Evolutionary conservation across 768 basidiomycete species (phyloP), one percentile per base, ranked within the genome.

Genomic region (Mycena kentingensis): DNA sequence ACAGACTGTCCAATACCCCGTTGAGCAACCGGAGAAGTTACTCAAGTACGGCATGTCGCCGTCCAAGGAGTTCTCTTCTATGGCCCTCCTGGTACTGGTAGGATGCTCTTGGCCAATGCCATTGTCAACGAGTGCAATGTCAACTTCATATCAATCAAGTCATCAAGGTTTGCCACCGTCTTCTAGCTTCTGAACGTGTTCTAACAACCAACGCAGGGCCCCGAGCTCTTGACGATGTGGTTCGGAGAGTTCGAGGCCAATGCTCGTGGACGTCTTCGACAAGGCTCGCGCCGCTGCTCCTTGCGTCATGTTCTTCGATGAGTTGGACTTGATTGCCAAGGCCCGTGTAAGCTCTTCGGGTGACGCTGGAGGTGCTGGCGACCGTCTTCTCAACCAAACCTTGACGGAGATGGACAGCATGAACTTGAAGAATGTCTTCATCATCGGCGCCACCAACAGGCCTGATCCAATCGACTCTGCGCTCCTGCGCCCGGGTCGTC

Each of bases 161-260:
- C n/a, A n/a, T n/a, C n/a, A 99, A 99, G 86, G 88, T 85, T 50
- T 39, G 63, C 54, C 31, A 13, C 37, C 22, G 44, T 16, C 2
- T 24, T 37, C 53, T 47, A 27, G 31, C 46, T 6, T 37, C 15
- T 21, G 25, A 21, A 35, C 28, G 34, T 38, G 44, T 41, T 21
- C 59, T 66, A 24, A 68, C 62, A 8, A 27, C 43, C 36, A 16
- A 46, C 52, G 12, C 60, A 88, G 84, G 96, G 97, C 60, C 96
- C 96, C 57, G 97, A 98, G 74, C 80, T 98, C 36, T 85, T 98
- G 36, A 99, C 95, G 5, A 98, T 98, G 96, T 99, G 97, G 94
- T 98, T 99, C 73, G 97, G 97, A 85, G 97, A 99, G 81, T 98
- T 96, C 5, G 97, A 99, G 77, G 97, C 96, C 60, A 99, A 99